phyloP scores from a whole-genome alignment of 2,329 filamentous ascomycete genomes.

The Ilyonectria mors-panacis region DNA sequence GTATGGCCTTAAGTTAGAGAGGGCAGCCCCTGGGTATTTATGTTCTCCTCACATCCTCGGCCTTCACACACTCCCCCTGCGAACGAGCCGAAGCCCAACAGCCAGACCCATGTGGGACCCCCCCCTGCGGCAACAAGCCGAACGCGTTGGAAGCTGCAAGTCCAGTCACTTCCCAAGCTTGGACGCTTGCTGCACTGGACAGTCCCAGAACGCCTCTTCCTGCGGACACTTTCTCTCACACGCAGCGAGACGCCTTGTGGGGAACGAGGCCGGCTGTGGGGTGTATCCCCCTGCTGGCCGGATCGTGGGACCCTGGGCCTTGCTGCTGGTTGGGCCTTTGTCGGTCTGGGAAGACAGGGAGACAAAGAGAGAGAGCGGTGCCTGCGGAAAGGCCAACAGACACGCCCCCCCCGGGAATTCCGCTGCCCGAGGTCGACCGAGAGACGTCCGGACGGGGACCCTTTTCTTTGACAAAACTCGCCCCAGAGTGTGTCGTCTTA shows the following conservation, averaged over 20 bases:
- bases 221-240: constrained; percentile 3
- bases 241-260: constrained; percentile 24
- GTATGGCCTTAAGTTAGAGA: constrained; percentile 8
- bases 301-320: constrained; percentile 24
- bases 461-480: constrained; percentile 8
- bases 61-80: constrained; percentile 13
- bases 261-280: constrained; percentile 12
- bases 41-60: constrained; percentile 30
- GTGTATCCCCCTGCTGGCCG: constrained; percentile 2
- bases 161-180: background rate
- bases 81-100: constrained; percentile 1
- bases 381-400: constrained; percentile 8
- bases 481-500: background rate
- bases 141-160: constrained; percentile 21
- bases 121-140: constrained; percentile 22
- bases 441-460: constrained; percentile 45
- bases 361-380: constrained; percentile 7
- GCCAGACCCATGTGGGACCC: constrained; percentile 36
- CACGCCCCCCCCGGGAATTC: constrained; percentile 18
- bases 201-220: background rate
- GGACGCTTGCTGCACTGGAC: background rate
- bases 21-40: constrained; percentile 44
- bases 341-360: constrained; percentile 2
- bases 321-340: constrained; percentile 5
- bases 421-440: constrained; percentile 37